Conservation (phyloP, 1,284 basidiomycete species). For the Heterobasidion parviporum region DNA sequence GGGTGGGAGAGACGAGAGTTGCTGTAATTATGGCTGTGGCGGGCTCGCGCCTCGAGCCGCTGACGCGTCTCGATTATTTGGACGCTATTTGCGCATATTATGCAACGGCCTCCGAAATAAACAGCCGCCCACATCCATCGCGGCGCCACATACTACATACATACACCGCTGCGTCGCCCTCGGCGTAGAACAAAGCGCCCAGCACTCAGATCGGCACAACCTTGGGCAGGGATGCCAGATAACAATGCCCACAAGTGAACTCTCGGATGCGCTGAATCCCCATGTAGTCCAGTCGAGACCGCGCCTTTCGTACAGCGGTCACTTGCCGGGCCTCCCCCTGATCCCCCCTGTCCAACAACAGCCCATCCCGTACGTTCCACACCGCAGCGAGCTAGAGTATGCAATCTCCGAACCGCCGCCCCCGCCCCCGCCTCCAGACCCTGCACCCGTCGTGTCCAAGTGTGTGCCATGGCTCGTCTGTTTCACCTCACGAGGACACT, state of each 20-base stretch:
- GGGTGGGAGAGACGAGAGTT: not conserved
- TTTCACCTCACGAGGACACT: too few species aligned
- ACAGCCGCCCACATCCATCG: not conserved
- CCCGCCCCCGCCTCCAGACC: slow-evolving; percentile 26
- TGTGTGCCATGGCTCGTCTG: not conserved
- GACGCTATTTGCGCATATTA: not conserved
- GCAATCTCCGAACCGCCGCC: slow-evolving; percentile 40
- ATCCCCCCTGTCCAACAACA: slow-evolving; percentile 5
- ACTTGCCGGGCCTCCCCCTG: slow-evolving; percentile 10
- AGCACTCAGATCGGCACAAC: too few species aligned
- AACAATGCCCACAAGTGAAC: slow-evolving; percentile 51
- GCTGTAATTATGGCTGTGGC: not conserved
- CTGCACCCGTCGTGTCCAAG: slow-evolving; percentile 6
- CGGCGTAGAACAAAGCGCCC: too few species aligned
- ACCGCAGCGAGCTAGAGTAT: slow-evolving; percentile 52
- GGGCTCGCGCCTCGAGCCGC: not conserved
- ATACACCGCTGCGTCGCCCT: too few species aligned
- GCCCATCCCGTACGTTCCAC: slow-evolving; percentile 30
- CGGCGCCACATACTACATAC: not conserved
- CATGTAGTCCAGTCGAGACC: slow-evolving; percentile 34
- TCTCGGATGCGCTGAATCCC: slow-evolving; percentile 70
- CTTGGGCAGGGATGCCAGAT: too few species aligned
- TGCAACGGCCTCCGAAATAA: not conserved
- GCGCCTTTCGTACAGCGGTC: slow-evolving; percentile 18
- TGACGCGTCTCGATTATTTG: not conserved